Base-by-base conservation (phyloP, 2,329 filamentous ascomycete species). In the Penicillium aurantiogriseum region DNA sequence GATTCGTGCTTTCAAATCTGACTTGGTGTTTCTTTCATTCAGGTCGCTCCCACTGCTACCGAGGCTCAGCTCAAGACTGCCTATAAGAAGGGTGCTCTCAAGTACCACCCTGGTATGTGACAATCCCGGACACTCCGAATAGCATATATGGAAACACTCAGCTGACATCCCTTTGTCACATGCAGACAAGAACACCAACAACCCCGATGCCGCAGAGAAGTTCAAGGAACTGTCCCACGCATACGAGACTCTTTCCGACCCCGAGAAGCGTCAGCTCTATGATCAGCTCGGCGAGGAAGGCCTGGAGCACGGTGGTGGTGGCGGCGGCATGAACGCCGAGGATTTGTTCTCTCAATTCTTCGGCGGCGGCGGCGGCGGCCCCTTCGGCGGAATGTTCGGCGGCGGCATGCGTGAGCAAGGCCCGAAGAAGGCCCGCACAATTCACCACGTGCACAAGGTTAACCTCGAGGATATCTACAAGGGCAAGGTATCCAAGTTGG, bases 311-410 rank as follows among this genome's bases (percentile, higher is more conserved):
- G 92, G 92, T 66, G 92, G 90, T 69, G 90, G 82, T 54, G 89
- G 85, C 59, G 88, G 84, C 60, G 92, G 92, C 72, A 97, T 97
- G 91, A 91, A 90, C 66, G 93, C 93, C 23, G 94, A 97, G 77
- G 93, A 97, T 67, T 83, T 97, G 62, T 97, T 97, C 74, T 91
- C 92, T 44, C 92, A 97, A 79, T 97, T 97, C 87, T 97, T 97
- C 72, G 91, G 91, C 65, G 84, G 85, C 63, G 86, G 87, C 54
- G 85, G 86, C 61, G 87, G 86, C 55, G 88, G 54, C 35, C 49
- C 88, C 60, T 90, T 91, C 64, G 84, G 85, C 52, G 83, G 89
- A 72, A 91, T 92, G 85, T 91, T 91, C 69, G 85, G 89, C 62
- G 86, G 87, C 68, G 88, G 89, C 66, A 90, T 90, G 83, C 86